Conservation (phyloP, 305 asterid species). For the Fraxinus paxiana region DNA sequence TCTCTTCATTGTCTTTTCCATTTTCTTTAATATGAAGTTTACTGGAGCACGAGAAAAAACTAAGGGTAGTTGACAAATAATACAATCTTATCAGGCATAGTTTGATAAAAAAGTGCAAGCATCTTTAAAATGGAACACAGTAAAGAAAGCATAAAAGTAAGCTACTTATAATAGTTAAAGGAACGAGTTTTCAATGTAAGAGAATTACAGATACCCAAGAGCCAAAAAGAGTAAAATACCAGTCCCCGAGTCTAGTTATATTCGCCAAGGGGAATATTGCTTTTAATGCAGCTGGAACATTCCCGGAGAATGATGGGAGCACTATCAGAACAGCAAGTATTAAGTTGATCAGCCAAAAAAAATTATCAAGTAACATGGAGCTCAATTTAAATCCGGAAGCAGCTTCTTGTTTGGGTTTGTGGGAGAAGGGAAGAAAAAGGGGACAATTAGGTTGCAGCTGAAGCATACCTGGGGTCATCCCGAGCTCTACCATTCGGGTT, state of each 20-base stretch:
- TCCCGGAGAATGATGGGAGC: constrained; percentile 97
- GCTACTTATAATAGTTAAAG: background rate
- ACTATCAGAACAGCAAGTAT: constrained; percentile 39
- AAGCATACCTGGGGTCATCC: constrained; percentile 92
- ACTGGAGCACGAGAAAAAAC: constrained; percentile 1
- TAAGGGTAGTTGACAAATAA: background rate
- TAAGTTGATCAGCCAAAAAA: constrained; percentile 16
- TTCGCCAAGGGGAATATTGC: constrained; percentile 72
- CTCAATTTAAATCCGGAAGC: background rate
- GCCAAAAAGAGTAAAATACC: constrained; percentile 45
- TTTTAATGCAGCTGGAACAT: constrained; percentile 88
- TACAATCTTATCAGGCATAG: background rate
- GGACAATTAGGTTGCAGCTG: constrained; percentile 11
- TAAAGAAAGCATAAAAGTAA: background rate
- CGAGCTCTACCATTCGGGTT: constrained; percentile 76
- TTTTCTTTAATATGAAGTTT: background rate
- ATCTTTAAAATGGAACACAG: background rate
- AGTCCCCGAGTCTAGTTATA: constrained; percentile 86
- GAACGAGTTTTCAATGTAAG: constrained; percentile 1
- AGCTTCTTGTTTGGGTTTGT: background rate
- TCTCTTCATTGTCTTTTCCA: background rate
- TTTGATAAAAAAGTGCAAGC: background rate
- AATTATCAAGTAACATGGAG: background rate
- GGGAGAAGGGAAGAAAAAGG: background rate
- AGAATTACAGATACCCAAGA: background rate